A percentile compares a stretch with the other conserved stretches of the same genome.
Evolutionary conservation across 352 stramenopile genomes (phyloP).

Genomic region (Globisporangium okanoganense): DNA sequence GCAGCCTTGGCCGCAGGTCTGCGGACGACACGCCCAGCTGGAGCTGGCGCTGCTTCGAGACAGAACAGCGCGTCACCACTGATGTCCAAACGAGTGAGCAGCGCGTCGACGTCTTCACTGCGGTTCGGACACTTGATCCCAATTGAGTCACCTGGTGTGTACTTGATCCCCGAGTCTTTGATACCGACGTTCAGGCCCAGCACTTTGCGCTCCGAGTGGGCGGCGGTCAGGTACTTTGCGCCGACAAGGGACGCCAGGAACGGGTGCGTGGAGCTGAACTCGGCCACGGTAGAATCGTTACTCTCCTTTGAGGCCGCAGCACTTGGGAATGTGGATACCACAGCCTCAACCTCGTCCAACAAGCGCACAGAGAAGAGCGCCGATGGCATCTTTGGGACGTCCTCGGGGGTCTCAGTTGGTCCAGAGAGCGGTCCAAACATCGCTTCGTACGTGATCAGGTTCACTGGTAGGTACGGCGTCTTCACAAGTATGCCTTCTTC

Average conservation of each 20-base stretch:
- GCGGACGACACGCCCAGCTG: slow-evolving; percentile 18
- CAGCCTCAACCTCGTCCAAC: slow-evolving; percentile 18
- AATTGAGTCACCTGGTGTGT: slow-evolving; percentile 81
- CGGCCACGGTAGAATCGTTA: slow-evolving; percentile 6
- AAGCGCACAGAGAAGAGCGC: slow-evolving; percentile 44
- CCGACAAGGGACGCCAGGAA: slow-evolving; percentile 39
- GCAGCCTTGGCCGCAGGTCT: slow-evolving; percentile 20
- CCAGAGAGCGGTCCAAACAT: slow-evolving; percentile 46
- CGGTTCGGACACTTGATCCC: slow-evolving; percentile 84
- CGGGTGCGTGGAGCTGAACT: slow-evolving; percentile 44
- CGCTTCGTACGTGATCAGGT: slow-evolving; percentile 47
- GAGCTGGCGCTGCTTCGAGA: slow-evolving; percentile 24
- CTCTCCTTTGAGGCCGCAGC: background rate
- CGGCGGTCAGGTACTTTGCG: slow-evolving; percentile 50
- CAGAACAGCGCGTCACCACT: slow-evolving; percentile 29
- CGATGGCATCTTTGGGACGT: slow-evolving; percentile 54
- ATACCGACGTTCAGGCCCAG: slow-evolving; percentile 50
- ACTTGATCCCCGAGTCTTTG: slow-evolving; percentile 45
- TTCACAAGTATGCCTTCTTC: background rate
- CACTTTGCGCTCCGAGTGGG: slow-evolving; percentile 50
- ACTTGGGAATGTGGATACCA: background rate
- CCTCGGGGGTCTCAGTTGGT: slow-evolving; percentile 34
- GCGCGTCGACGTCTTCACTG: slow-evolving; percentile 49
- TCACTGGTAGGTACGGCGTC: slow-evolving; percentile 30
- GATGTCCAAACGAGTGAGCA: slow-evolving; percentile 54